A percentile compares a stretch with the other conserved stretches of the same genome.
Evolutionary conservation across 148 eudicot species (phyloP).

Genomic region (Limonium bicolor): DNA sequence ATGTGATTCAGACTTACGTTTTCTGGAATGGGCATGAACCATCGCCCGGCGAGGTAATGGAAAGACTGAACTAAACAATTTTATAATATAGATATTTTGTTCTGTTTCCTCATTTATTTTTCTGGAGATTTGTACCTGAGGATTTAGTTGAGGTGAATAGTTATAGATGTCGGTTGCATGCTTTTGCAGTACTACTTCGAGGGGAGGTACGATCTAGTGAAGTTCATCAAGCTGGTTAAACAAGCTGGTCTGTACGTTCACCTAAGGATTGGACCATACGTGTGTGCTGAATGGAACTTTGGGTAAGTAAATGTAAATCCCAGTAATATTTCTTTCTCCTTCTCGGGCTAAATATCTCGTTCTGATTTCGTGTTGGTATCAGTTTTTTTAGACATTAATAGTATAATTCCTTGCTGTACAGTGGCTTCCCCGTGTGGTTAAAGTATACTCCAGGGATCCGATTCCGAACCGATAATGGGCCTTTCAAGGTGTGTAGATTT

Average conservation of each 20-base stretch:
- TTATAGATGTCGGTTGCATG: constrained; percentile 2
- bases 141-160: no score
- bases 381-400: not conserved
- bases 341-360: not conserved
- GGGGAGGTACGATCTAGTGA: constrained; percentile 80
- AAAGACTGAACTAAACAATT: not conserved
- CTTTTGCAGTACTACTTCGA: constrained; percentile 60
- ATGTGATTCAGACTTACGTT: constrained; percentile 88
- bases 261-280: constrained; percentile 90
- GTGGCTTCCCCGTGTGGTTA: constrained; percentile 94
- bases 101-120: not conserved
- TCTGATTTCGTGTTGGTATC: not conserved
- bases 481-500: constrained; percentile 55
- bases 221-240: constrained; percentile 62
- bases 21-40: constrained; percentile 99
- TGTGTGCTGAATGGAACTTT: constrained; percentile 96
- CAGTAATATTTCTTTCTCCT: not conserved
- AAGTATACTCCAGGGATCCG: constrained; percentile 79
- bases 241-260: constrained; percentile 77
- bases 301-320: constrained; percentile 44
- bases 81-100: not conserved
- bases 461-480: constrained; percentile 80
- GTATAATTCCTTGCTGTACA: constrained; percentile 8
- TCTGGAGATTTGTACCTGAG: not conserved
- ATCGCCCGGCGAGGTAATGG: constrained; percentile 52